phyloP scores from a whole-genome alignment of 2,329 filamentous ascomycete genomes.

The Epichloe festucae region DNA sequence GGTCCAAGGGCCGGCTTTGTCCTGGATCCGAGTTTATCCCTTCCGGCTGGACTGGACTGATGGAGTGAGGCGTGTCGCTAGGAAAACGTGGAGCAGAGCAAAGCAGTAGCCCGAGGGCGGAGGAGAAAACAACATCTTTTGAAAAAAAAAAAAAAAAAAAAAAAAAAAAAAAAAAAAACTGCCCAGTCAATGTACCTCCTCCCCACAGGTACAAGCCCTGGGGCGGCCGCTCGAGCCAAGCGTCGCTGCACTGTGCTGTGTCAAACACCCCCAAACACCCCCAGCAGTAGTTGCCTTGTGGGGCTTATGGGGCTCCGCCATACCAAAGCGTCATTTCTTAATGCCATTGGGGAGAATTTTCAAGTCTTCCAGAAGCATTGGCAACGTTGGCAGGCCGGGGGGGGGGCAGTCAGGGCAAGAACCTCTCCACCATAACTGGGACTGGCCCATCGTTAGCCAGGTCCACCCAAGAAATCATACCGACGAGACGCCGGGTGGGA shows the following conservation, averaged over 20 bases:
- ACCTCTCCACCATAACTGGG: conserved; percentile 13
- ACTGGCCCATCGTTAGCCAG: conserved; percentile 11
- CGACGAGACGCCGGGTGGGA: conserved; percentile 14
- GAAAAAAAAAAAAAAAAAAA: neutral
- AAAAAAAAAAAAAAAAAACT: neutral
- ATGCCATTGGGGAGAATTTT: conserved; percentile 14
- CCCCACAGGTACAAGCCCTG: conserved; percentile 16
- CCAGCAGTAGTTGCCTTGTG: neutral
- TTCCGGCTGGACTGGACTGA: neutral
- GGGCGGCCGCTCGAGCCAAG: neutral
- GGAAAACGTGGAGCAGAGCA: conserved; percentile 13
- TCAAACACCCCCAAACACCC: neutral
- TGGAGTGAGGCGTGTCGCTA: conserved; percentile 14
- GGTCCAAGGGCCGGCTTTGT: neutral
- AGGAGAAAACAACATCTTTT: neutral
- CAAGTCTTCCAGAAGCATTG: conserved; percentile 18
- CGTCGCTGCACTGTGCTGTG: neutral
- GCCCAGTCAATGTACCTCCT: conserved; percentile 13
- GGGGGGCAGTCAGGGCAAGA: no score
- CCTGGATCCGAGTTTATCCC: no score
- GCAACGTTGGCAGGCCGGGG: neutral
- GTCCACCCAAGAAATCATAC: conserved; percentile 6
- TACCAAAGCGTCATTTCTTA: conserved; percentile 4
- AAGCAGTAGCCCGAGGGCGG: neutral
- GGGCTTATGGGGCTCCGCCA: neutral